Evolutionary conservation across 2,329 filamentous ascomycete genomes (phyloP), one percentile per base, ranked within the genome.

Genomic region (Claviceps sp.): DNA sequence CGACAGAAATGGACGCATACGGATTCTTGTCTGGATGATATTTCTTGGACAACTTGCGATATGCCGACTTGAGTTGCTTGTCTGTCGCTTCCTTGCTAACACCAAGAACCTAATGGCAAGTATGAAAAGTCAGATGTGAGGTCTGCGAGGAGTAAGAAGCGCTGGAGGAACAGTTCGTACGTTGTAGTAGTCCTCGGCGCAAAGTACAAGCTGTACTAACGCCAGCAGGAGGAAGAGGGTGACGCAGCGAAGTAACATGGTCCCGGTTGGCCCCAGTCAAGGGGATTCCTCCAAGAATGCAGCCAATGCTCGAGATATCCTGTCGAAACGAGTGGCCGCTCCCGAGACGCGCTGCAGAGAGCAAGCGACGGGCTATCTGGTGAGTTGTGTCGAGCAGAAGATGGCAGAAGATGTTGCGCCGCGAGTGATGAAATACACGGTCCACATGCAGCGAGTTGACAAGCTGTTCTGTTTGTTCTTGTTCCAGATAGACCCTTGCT

Each of bases 21-120:
- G 91, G 89, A 62, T 97, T 97, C 78, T 98, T 98, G 70, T 98
- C 93, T 3, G 93, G 93, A 64, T 98, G 93, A 67, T 79, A 96
- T 67, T 94, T 95, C 70, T 97, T 97, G 73, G 87, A 94, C 11
- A 98, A 76, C 54, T 82, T 83, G 54, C 90, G 82, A 69, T 98
- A 98, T 22, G 93, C 90, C 45, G 86, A 86, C 70, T 98, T 98
- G 65, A 98, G 85, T 61, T 97, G 85, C 62, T 83, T 83, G 50
- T 95, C 89, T 46, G 80, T 83, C 16, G 91, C 91, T 54, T 83
- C 75, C 62, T 81, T 88, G 62, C 84, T 79, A 56, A 98, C 71
- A 51, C 86, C 88, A 26, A 98, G 80, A 53, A 95, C 71, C 82
- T 95, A 49, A 7, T 34, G 2, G 1, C 11, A 37, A 17, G 2